phyloP scores from a whole-genome alignment of 106 monocot genomes.

The Dactylorhiza incarnata region DNA sequence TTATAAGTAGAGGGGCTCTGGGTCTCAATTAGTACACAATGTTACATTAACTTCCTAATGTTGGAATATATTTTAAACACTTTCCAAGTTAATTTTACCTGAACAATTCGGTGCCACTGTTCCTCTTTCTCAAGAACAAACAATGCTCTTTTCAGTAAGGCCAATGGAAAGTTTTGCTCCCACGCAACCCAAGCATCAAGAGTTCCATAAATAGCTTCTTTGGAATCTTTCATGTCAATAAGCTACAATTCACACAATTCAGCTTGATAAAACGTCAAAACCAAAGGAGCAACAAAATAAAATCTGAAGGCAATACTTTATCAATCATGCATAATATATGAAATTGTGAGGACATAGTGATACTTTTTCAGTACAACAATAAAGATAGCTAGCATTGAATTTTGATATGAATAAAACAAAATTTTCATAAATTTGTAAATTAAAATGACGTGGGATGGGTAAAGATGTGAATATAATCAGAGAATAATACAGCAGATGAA shows the following conservation, averaged over 20 bases:
- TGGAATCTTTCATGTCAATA: conserved; percentile 68
- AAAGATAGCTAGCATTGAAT: background rate
- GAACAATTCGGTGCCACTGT: conserved; percentile 91
- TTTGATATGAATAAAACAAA: background rate
- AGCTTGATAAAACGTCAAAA: background rate
- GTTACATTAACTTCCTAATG: too few species aligned
- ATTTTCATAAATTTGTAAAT: background rate
- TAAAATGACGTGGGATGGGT: background rate
- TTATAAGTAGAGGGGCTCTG: too few species aligned
- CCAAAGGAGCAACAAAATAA: background rate
- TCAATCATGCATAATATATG: background rate
- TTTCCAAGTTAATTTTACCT: conserved; percentile 30
- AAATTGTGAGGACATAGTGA: background rate
- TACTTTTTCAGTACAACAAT: background rate
- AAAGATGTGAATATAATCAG: background rate
- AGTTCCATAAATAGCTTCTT: conserved; percentile 81
- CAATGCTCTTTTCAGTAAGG: conserved; percentile 53
- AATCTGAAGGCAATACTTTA: background rate
- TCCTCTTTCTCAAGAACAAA: conserved; percentile 71
- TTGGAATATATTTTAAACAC: background rate
- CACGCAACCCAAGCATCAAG: conserved; percentile 98
- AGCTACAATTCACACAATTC: conserved; percentile 46
- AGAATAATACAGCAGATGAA: background rate
- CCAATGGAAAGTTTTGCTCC: conserved; percentile 79
- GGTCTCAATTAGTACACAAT: too few species aligned